phyloP scores from a whole-genome alignment of 78 protist genomes.

The Polysphondylium violaceum region DNA sequence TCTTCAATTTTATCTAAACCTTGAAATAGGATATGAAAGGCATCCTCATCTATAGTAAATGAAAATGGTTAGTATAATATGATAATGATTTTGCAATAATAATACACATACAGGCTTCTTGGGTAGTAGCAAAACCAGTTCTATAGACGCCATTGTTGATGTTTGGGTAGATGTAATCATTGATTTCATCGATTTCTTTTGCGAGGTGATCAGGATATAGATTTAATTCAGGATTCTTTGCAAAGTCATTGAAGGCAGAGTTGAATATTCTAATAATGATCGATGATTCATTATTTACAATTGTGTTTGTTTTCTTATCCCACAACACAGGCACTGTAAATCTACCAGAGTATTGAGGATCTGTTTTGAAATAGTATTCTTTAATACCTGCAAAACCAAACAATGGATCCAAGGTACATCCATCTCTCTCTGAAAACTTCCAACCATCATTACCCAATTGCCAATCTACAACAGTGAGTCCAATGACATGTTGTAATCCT shows the following conservation, averaged over 20 bases:
- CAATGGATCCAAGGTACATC: slow-evolving; percentile 35
- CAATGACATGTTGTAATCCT: slow-evolving; percentile 87
- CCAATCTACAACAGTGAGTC: slow-evolving; percentile 43
- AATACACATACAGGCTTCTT: slow-evolving; percentile 40
- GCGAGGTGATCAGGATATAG: slow-evolving; percentile 81
- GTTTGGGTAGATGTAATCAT: slow-evolving; percentile 78
- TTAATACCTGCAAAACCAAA: slow-evolving; percentile 6
- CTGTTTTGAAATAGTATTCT: slow-evolving; percentile 13
- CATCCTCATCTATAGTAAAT: slow-evolving; percentile 72
- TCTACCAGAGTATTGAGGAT: slow-evolving; percentile 47
- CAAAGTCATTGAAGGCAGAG: slow-evolving; percentile 83
- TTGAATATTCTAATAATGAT: slow-evolving; percentile 91
- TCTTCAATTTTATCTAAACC: slow-evolving; percentile 88
- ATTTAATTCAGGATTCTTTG: slow-evolving; percentile 77
- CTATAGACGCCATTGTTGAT: slow-evolving; percentile 95
- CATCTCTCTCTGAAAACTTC: slow-evolving; percentile 22
- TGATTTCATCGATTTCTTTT: slow-evolving; percentile 75
- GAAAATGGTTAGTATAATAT: not conserved
- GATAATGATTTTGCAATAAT: too few species aligned
- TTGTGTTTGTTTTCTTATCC: slow-evolving; percentile 78
- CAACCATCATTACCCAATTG: slow-evolving; percentile 25
- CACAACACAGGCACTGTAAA: slow-evolving; percentile 91
- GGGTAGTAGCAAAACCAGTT: slow-evolving; percentile 89
- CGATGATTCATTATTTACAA: slow-evolving; percentile 93
- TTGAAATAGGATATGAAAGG: slow-evolving; percentile 72